Evolutionary conservation across 148 eudicot species (phyloP), one percentile per base, ranked within the genome.

Genomic region (Dysphania ambrosioides): DNA sequence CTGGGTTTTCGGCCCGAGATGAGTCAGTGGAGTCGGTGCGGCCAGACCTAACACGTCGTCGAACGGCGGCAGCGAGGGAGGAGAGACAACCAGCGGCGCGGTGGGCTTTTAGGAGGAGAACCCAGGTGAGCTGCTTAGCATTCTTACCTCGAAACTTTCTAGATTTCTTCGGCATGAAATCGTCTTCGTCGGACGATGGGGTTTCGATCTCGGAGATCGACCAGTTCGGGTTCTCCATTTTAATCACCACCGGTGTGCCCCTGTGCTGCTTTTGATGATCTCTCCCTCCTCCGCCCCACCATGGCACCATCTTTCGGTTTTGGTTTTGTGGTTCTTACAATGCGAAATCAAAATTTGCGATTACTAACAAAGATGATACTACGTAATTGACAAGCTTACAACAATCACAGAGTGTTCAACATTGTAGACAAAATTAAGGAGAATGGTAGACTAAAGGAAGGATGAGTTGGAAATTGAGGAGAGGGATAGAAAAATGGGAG

Each of bases 201-300:
- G 80, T 61, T 29, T 89, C 85, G 21, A 92, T 83, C 77, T 96
- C 97, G 8, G 88, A 87, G 78, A 96, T 90, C 7, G 97, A 89
- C 99, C 96, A 96, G 70, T 92, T 92, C 0, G 97, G 97, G 75
- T 89, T 92, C 69, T 92, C 97, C 97, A 96, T 92, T 60, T 96
- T 96, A 0, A 96, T 87, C 1, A 96, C 92, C 51, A 96, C 97
- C 4, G 97, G 97, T 1, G 97, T 92, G 0, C 97, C 99, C 11
- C 85, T 79, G 72, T 88, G 93, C 15, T 41, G 35, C 0, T 74
- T 72, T 55, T 89, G 85, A 34, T 79, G 86, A 3, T 73, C 83
- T 30, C 74, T 75, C 18, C 18, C 51, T 12, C 74, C 77, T 2
- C 78, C 77, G 2, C 77, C 83, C 91, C 97, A 92, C 92, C 91